These are phyloP conservation scores for Dioscorea zingiberensis DNA, from an alignment of 106 monocot species.

Conservation along the genomic window DNA sequence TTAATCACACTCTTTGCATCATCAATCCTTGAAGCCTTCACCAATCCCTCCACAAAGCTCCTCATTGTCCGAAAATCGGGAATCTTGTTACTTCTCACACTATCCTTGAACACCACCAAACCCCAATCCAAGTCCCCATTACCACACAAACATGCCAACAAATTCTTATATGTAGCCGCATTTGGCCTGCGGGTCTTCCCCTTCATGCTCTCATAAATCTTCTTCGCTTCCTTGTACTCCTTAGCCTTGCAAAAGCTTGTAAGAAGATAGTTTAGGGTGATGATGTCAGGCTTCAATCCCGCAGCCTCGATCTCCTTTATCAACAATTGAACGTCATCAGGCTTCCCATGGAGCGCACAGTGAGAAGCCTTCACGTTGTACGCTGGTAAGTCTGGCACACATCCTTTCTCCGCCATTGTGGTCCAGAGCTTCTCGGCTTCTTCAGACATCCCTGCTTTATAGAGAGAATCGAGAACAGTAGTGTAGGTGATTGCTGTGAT, in stretches of 20 bases:
- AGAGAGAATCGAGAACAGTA: slow-evolving; percentile 36
- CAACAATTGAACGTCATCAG: slow-evolving; percentile 35
- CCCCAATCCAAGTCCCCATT: slow-evolving; percentile 36
- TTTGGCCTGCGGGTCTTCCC: slow-evolving; percentile 26
- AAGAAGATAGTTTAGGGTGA: slow-evolving; percentile 41
- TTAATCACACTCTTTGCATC: slow-evolving; percentile 26
- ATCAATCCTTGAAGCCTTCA: slow-evolving; percentile 18
- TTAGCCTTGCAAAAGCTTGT: slow-evolving; percentile 47
- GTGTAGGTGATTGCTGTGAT: slow-evolving; percentile 22
- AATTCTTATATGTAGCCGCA: slow-evolving; percentile 24
- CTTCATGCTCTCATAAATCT: slow-evolving; percentile 47
- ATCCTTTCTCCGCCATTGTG: slow-evolving; percentile 10
- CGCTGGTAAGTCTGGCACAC: slow-evolving; percentile 40
- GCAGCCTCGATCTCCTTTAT: slow-evolving; percentile 46
- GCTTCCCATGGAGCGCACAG: slow-evolving; percentile 17
- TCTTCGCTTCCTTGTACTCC: slow-evolving; percentile 21
- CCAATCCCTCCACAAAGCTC: slow-evolving; percentile 28
- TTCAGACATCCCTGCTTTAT: slow-evolving; percentile 14
- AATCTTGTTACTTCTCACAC: slow-evolving; percentile 26
- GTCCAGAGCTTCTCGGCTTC: slow-evolving; percentile 33
- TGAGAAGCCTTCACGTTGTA: slow-evolving; percentile 36
- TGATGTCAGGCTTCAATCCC: slow-evolving; percentile 34
- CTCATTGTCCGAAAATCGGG: slow-evolving; percentile 48
- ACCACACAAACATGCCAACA: slow-evolving; percentile 42
- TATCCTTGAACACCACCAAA: slow-evolving; percentile 33